Percentiles rank a stretch among this genome's conserved stretches.
phyloP scores from a whole-genome alignment of 2,329 filamentous ascomycete species.

The Xylariaceae sp. region DNA sequence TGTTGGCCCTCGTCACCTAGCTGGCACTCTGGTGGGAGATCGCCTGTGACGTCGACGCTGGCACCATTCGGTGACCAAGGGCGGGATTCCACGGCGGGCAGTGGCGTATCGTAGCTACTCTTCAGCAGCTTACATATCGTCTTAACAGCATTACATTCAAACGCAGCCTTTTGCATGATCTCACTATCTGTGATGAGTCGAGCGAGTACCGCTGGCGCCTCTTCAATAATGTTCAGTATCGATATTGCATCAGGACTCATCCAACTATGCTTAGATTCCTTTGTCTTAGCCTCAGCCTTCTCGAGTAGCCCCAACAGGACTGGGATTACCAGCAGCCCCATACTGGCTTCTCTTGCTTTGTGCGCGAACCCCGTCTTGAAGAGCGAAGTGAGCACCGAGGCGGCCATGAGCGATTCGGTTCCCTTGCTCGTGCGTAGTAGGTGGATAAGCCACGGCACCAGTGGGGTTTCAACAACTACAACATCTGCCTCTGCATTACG shows the following conservation, averaged over 20 bases:
- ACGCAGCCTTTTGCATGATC: conserved; percentile 74
- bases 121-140: conserved; percentile 47
- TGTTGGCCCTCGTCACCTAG: conserved; percentile 61
- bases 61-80: conserved; percentile 37
- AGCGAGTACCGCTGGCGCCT: conserved; percentile 70
- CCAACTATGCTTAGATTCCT: conserved; percentile 34
- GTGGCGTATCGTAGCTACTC: conserved; percentile 46
- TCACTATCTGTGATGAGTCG: conserved; percentile 74
- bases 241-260: conserved; percentile 32
- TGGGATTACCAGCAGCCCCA: conserved; percentile 66
- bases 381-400: conserved; percentile 63
- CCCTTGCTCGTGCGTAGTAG: conserved; percentile 55
- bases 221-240: conserved; percentile 58
- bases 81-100: conserved; percentile 30
- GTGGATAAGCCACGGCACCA: conserved; percentile 70
- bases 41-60: conserved; percentile 32
- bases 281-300: conserved; percentile 40
- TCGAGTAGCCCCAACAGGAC: conserved; percentile 64
- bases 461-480: conserved; percentile 63
- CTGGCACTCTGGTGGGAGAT: conserved; percentile 39
- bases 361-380: conserved; percentile 64
- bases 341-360: conserved; percentile 58
- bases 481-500: conserved; percentile 34
- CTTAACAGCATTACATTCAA: conserved; percentile 56
- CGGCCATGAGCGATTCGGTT: conserved; percentile 62